Conservation (phyloP, 495 filamentous ascomycete species). For the Oleoguttula mirabilis region DNA sequence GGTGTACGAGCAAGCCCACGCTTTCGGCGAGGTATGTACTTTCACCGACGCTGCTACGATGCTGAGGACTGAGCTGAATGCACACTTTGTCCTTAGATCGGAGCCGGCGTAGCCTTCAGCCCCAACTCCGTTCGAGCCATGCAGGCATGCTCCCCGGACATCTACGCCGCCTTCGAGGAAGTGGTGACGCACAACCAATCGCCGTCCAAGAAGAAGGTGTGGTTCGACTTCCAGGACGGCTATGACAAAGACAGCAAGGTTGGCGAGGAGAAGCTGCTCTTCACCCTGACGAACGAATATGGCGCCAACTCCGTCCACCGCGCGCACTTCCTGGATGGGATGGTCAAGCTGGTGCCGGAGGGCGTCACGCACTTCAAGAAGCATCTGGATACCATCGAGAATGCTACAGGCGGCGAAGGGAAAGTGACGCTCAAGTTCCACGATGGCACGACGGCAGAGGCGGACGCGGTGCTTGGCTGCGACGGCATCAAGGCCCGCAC, state of each 20-base stretch:
- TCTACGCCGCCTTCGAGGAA: conserved; percentile 34
- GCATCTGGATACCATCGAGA: conserved; percentile 21
- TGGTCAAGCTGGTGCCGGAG: conserved; percentile 36
- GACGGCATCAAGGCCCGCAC: conserved; percentile 18
- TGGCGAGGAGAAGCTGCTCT: background rate
- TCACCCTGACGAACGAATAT: background rate
- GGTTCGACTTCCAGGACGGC: conserved; percentile 22
- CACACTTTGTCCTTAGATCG: no score
- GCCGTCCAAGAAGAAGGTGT: conserved; percentile 16
- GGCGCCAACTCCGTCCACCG: conserved; percentile 26
- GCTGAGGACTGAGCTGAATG: no score
- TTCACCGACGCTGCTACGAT: no score
- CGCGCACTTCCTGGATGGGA: conserved; percentile 39
- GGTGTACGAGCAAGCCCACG: conserved; percentile 20
- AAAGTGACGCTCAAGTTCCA: conserved; percentile 24
- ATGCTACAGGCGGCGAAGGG: conserved; percentile 14
- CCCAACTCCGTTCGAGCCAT: conserved; percentile 43
- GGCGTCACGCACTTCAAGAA: conserved; percentile 29
- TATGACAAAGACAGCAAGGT: conserved; percentile 12
- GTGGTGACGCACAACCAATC: conserved; percentile 24
- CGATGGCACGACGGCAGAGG: conserved; percentile 26
- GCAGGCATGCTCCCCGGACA: conserved; percentile 34
- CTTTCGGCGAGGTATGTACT: no score
- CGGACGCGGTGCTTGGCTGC: conserved; percentile 20
- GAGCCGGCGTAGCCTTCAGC: conserved; percentile 42